A percentile compares a stretch with the other conserved stretches of the same genome.
phyloP scores from a whole-genome alignment of 768 basidiomycete species.

The Myochromella boudieri region DNA sequence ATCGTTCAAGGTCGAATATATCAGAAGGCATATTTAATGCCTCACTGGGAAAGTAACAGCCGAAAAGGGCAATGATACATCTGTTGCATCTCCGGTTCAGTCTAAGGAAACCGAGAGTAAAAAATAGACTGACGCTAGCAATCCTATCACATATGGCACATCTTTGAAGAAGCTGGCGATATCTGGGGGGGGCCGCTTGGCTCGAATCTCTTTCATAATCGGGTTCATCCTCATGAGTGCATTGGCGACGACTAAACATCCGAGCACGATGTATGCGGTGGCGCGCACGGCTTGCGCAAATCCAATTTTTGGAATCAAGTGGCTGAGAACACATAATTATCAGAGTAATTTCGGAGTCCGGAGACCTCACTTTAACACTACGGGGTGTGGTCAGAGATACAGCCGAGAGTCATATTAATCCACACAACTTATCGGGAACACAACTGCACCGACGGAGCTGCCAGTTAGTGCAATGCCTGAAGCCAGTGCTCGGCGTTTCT shows the following conservation, averaged over 20 bases:
- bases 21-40: slow-evolving; percentile 13
- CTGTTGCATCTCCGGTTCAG: background rate
- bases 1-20: background rate
- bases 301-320: slow-evolving; percentile 22
- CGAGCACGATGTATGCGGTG: slow-evolving; percentile 26
- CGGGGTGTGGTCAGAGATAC: background rate
- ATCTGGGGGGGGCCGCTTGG: slow-evolving; percentile 17
- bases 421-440: slow-evolving; percentile 31
- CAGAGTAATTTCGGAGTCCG: too few relatives aligned
- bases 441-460: slow-evolving; percentile 27
- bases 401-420: background rate
- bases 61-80: slow-evolving; percentile 10
- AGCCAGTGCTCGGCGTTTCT: slow-evolving; percentile 36
- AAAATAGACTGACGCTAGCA: slow-evolving; percentile 23
- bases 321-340: slow-evolving; percentile 11
- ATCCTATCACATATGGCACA: slow-evolving; percentile 25
- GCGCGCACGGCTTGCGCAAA: slow-evolving; percentile 29
- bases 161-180: slow-evolving; percentile 32
- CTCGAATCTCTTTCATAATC: slow-evolving; percentile 5
- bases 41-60: slow-evolving; percentile 14
- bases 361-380: slow-evolving; percentile 25
- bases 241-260: slow-evolving; percentile 25
- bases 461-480: slow-evolving; percentile 45
- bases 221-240: slow-evolving; percentile 23
- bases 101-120: background rate